These are phyloP conservation scores for Platismatia glauca DNA, from an alignment of 495 filamentous ascomycete genomes.

Conservation along the genomic window DNA sequence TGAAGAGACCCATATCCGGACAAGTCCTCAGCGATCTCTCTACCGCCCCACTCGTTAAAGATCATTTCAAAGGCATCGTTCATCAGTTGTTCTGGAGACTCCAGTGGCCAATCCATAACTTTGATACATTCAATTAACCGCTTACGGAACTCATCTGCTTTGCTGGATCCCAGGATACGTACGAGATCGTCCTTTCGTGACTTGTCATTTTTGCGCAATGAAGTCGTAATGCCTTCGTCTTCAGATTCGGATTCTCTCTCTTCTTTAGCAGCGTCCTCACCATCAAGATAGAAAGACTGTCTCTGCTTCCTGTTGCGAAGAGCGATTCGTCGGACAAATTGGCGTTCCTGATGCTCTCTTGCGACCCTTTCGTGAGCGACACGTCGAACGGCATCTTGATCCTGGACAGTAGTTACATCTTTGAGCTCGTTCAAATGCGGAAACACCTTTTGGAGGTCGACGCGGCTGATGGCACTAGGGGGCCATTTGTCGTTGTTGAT, in stretches of 20 bases:
- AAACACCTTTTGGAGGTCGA: constrained; percentile 37
- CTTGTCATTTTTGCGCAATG: neutral
- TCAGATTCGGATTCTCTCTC: neutral
- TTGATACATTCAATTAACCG: constrained; percentile 3
- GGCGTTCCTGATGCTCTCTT: constrained; percentile 31
- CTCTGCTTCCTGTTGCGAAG: constrained; percentile 65
- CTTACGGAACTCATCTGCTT: neutral
- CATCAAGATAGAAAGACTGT: constrained; percentile 69
- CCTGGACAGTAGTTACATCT: constrained; percentile 35
- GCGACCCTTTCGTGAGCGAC: constrained; percentile 35
- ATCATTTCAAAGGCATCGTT: neutral
- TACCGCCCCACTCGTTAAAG: neutral
- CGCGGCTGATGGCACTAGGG: constrained; percentile 23
- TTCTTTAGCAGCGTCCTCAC: constrained; percentile 41
- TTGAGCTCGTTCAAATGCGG: constrained; percentile 32
- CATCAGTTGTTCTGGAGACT: neutral
- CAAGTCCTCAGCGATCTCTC: constrained; percentile 11
- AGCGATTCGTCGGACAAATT: constrained; percentile 40
- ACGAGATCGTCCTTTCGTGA: constrained; percentile 1
- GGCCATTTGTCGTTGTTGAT: constrained; percentile 16
- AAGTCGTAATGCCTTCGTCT: neutral
- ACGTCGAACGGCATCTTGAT: constrained; percentile 36
- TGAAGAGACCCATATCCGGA: constrained; percentile 1
- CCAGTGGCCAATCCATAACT: constrained; percentile 8
- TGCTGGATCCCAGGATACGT: neutral